Conservation (phyloP, 192 early-diverging fungal species). For the Haplosporangium gracile region DNA sequence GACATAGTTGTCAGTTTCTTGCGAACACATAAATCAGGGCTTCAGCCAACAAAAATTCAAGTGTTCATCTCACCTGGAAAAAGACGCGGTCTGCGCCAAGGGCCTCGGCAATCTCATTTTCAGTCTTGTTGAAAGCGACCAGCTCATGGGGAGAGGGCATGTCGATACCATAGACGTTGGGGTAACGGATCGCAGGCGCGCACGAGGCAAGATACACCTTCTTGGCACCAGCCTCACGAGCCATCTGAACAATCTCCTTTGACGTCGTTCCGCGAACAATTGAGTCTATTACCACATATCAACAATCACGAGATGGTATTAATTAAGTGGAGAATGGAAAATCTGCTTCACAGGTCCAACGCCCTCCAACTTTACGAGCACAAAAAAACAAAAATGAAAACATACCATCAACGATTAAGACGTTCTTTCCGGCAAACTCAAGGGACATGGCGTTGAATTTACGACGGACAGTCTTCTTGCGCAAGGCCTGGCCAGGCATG, state of each 20-base stretch:
- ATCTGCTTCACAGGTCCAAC: neutral
- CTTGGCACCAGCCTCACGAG: slow-evolving; percentile 95
- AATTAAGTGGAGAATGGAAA: neutral
- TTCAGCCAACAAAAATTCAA: too few species aligned
- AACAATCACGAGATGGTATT: neutral
- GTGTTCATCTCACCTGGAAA: slow-evolving; percentile 74
- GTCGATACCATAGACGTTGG: slow-evolving; percentile 99
- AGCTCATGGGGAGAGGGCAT: slow-evolving; percentile 96
- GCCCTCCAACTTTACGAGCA: neutral
- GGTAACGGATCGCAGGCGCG: slow-evolving; percentile 93
- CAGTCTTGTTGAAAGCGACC: slow-evolving; percentile 83
- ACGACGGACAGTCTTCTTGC: slow-evolving; percentile 90
- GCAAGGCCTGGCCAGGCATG: slow-evolving; percentile 95
- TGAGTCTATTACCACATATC: slow-evolving; percentile 72
- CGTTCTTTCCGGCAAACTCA: slow-evolving; percentile 95
- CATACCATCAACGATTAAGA: slow-evolving; percentile 93
- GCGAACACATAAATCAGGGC: too few species aligned
- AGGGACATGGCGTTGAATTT: slow-evolving; percentile 98
- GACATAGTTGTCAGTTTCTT: neutral
- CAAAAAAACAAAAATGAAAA: neutral
- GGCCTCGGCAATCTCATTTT: slow-evolving; percentile 83
- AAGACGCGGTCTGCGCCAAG: slow-evolving; percentile 96
- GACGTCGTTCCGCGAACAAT: slow-evolving; percentile 99
- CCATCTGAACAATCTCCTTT: slow-evolving; percentile 98
- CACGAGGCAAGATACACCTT: slow-evolving; percentile 99